Conservation (phyloP, 805 yeast species). For the Candida mattraensis region DNA sequence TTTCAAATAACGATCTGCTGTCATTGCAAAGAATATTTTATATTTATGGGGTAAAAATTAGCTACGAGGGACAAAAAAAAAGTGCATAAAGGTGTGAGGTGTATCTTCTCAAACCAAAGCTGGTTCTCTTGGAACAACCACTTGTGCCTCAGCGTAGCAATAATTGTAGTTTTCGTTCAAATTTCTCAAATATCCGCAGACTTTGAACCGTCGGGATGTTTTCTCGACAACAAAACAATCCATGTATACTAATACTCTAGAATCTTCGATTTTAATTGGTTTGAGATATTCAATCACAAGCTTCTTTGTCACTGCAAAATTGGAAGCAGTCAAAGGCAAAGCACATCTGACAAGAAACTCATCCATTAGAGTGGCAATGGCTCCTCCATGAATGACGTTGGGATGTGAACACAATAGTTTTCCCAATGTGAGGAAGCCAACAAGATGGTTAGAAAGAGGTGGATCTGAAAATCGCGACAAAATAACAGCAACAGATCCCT, state of each 20-base stretch:
- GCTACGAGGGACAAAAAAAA: background rate
- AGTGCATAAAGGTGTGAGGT: background rate
- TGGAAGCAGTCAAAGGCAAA: constrained; percentile 44
- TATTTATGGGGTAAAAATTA: no score
- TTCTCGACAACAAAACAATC: constrained; percentile 23
- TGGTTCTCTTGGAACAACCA: constrained; percentile 1
- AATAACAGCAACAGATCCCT: background rate
- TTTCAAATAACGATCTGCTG: no score
- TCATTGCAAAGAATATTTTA: no score
- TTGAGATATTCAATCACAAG: constrained; percentile 41
- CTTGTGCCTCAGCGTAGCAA: constrained; percentile 5
- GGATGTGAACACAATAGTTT: constrained; percentile 45
- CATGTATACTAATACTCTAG: constrained; percentile 19
- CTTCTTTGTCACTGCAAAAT: constrained; percentile 51
- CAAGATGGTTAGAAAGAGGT: constrained; percentile 38
- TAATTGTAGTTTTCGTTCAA: background rate
- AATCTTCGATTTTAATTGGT: constrained; percentile 25
- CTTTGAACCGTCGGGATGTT: constrained; percentile 3
- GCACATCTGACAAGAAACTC: constrained; percentile 54
- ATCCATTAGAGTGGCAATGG: constrained; percentile 52
- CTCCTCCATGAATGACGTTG: constrained; percentile 54
- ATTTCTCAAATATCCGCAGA: background rate
- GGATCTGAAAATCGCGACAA: background rate
- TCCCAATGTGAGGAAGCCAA: constrained; percentile 49
- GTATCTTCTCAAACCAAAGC: no score